Percentiles rank a stretch among this genome's conserved stretches.
phyloP scores from a whole-genome alignment of 176 grass and related monocot genomes.

The Aegilops speltoides region DNA sequence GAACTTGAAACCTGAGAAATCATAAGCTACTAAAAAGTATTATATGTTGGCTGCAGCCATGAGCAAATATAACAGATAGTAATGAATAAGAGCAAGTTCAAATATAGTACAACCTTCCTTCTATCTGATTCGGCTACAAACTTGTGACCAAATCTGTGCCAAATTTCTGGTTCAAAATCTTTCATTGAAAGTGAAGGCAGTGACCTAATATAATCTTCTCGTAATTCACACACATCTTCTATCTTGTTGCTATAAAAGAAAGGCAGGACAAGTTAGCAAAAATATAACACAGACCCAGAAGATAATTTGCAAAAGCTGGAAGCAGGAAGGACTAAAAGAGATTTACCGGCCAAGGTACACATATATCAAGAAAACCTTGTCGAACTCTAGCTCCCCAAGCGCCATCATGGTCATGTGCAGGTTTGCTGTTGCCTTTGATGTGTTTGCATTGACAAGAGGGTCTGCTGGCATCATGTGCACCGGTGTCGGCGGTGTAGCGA shows the following conservation, averaged over 20 bases:
- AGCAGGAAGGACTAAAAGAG: neutral
- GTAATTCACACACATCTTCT: slow-evolving; percentile 32
- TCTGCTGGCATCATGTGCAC: too few species aligned
- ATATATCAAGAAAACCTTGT: neutral
- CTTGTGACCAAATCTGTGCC: slow-evolving; percentile 29
- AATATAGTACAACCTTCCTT: slow-evolving; percentile 40
- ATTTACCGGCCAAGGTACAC: neutral
- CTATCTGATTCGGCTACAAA: slow-evolving; percentile 32
- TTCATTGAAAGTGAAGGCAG: slow-evolving; percentile 40
- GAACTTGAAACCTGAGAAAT: neutral
- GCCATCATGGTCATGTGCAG: too few species aligned
- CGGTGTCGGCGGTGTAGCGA: too few species aligned
- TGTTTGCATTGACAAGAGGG: too few species aligned
- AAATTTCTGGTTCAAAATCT: slow-evolving; percentile 52
- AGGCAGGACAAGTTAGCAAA: neutral
- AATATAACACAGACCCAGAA: neutral
- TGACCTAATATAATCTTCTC: slow-evolving; percentile 31
- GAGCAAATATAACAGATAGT: neutral
- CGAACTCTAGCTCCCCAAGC: too few species aligned
- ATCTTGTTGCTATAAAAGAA: slow-evolving; percentile 50
- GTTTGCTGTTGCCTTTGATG: too few species aligned
- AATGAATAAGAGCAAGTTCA: neutral
- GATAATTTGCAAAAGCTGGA: neutral
- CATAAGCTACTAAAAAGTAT: neutral
- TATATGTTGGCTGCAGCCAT: neutral